A percentile compares a stretch with the other conserved stretches of the same genome.
Conservation (phyloP, 257 asterid species). For the Forsythia viridissima region DNA sequence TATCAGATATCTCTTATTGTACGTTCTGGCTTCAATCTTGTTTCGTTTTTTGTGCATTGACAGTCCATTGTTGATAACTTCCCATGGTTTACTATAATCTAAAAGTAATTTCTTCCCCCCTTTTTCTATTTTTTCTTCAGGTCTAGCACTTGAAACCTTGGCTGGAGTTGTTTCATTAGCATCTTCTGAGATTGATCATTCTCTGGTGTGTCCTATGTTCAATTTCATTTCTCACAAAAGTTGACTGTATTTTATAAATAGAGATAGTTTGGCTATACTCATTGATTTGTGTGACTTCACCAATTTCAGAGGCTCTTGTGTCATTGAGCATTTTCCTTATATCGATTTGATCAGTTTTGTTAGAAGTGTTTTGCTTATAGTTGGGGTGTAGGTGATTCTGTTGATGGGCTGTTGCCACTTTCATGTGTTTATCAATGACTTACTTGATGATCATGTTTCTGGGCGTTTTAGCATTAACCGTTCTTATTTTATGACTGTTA, state of each 20-base stretch:
- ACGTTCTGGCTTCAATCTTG: background rate
- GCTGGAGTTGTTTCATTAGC: constrained; percentile 87
- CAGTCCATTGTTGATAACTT: constrained; percentile 9
- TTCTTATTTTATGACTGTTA: no score
- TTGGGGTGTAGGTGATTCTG: constrained; percentile 2
- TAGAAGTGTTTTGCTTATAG: constrained; percentile 10
- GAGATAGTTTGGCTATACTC: no score
- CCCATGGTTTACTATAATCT: constrained; percentile 16
- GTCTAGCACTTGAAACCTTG: constrained; percentile 83
- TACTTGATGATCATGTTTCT: no score
- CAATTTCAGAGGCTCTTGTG: background rate
- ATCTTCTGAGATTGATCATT: constrained; percentile 67
- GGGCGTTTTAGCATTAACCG: no score
- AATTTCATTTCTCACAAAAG: background rate
- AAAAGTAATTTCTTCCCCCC: background rate
- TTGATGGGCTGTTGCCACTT: constrained; percentile 15
- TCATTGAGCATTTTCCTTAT: background rate
- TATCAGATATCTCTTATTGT: background rate
- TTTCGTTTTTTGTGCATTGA: background rate
- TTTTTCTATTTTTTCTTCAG: constrained; percentile 41
- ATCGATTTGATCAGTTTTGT: background rate
- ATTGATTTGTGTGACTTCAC: no score
- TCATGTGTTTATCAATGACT: background rate
- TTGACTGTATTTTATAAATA: background rate
- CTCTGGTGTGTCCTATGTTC: constrained; percentile 54